Evolutionary conservation across 2,329 filamentous ascomycete genomes (phyloP).

Genomic region (Hypoxylon sp.): DNA sequence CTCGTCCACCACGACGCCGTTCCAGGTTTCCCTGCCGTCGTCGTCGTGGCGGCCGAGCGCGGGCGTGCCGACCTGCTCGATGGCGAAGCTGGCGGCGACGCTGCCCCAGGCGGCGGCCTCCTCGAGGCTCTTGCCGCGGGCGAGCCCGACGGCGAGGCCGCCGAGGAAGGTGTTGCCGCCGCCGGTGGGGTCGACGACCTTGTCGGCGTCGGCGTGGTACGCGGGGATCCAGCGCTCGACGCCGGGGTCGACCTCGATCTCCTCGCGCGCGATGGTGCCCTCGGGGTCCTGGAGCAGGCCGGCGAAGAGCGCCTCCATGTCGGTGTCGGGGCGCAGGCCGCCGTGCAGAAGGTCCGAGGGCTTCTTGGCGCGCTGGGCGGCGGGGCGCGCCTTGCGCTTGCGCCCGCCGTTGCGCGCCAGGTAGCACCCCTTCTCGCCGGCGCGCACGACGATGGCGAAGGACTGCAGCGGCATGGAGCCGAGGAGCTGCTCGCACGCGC

Average conservation of each 20-base stretch:
- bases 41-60: constrained; percentile 52
- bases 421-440: constrained; percentile 76
- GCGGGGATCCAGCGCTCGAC: constrained; percentile 80
- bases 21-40: constrained; percentile 66
- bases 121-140: constrained; percentile 65
- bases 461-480: constrained; percentile 70
- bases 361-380: constrained; percentile 52
- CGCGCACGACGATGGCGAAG: constrained; percentile 73
- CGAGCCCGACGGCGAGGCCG: constrained; percentile 65
- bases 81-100: constrained; percentile 88
- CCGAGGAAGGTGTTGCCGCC: constrained; percentile 90
- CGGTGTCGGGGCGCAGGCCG: constrained; percentile 65
- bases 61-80: constrained; percentile 92
- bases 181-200: constrained; percentile 90
- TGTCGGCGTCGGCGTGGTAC: constrained; percentile 63
- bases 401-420: constrained; percentile 65
- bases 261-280: constrained; percentile 62
- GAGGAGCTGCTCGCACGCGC: constrained; percentile 68
- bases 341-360: constrained; percentile 54
- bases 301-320: constrained; percentile 69
- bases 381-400: constrained; percentile 48
- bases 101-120: constrained; percentile 81
- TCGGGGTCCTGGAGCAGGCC: constrained; percentile 63
- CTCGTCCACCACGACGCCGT: constrained; percentile 61
- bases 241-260: constrained; percentile 69